These are phyloP conservation scores for Lithocarpus polystachyus DNA, from an alignment of 306 rosid species.

Conservation along the genomic window DNA sequence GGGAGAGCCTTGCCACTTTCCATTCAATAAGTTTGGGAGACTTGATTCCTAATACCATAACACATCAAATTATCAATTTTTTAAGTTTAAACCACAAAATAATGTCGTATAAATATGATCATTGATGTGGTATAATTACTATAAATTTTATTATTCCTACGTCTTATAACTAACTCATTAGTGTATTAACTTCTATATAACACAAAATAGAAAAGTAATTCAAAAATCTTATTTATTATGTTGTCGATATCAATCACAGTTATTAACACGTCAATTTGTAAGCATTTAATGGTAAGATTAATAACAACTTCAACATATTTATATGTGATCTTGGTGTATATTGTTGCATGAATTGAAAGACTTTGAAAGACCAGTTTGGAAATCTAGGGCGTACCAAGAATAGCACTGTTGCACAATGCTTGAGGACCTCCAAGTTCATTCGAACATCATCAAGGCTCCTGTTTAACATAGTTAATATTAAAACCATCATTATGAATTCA, in stretches of 20 bases:
- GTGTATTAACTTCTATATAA: no score
- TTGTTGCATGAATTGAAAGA: not conserved
- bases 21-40: slow-evolving; percentile 57
- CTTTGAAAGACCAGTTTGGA: not conserved
- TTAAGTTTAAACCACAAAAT: not conserved
- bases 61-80: not conserved
- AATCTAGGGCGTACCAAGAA: slow-evolving; percentile 57
- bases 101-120: slow-evolving; percentile 1
- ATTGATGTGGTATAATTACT: no score
- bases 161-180: no score
- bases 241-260: no score
- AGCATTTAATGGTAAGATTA: no score
- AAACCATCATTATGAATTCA: not conserved
- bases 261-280: no score
- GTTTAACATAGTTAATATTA: slow-evolving; percentile 2
- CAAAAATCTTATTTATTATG: no score
- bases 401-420: slow-evolving; percentile 89
- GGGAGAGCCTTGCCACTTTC: slow-evolving; percentile 48
- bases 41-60: slow-evolving; percentile 61
- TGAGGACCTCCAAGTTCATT: slow-evolving; percentile 96
- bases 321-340: not conserved
- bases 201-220: no score
- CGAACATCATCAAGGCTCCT: slow-evolving; percentile 98
- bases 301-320: no score
- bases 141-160: no score